A percentile compares a stretch with the other conserved stretches of the same genome.
phyloP scores from a whole-genome alignment of 495 filamentous ascomycete species.

The Rusavskia elegans region DNA sequence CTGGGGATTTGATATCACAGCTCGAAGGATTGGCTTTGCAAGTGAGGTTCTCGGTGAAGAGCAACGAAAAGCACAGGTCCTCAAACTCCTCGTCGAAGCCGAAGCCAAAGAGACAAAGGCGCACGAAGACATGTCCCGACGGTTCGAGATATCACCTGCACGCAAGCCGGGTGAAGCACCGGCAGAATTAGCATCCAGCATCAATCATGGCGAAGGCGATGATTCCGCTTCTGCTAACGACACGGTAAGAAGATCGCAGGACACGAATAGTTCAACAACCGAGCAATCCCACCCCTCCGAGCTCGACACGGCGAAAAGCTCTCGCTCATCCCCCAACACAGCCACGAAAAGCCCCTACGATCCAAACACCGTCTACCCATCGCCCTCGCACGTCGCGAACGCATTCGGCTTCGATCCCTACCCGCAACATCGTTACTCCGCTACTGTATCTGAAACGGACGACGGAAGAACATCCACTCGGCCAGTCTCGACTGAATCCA shows the following conservation, averaged over 20 bases:
- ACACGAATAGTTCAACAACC: background rate
- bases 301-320: background rate
- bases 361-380: background rate
- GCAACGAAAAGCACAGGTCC: background rate
- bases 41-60: slow-evolving; percentile 1
- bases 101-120: slow-evolving; percentile 2
- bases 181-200: background rate
- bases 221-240: background rate
- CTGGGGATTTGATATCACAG: slow-evolving; percentile 6
- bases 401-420: background rate
- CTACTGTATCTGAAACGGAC: background rate
- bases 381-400: background rate
- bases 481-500: background rate
- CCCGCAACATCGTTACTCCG: background rate
- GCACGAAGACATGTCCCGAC: background rate
- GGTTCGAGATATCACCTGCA: background rate
- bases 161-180: background rate
- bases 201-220: background rate
- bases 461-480: background rate
- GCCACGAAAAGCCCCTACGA: background rate
- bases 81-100: slow-evolving; percentile 1
- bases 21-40: slow-evolving; percentile 3
- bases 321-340: background rate
- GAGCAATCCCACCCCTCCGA: background rate
- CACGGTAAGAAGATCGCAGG: background rate